Evolutionary conservation across 2,329 filamentous ascomycete species (phyloP).

Genomic region (Fusarium domesticum): DNA sequence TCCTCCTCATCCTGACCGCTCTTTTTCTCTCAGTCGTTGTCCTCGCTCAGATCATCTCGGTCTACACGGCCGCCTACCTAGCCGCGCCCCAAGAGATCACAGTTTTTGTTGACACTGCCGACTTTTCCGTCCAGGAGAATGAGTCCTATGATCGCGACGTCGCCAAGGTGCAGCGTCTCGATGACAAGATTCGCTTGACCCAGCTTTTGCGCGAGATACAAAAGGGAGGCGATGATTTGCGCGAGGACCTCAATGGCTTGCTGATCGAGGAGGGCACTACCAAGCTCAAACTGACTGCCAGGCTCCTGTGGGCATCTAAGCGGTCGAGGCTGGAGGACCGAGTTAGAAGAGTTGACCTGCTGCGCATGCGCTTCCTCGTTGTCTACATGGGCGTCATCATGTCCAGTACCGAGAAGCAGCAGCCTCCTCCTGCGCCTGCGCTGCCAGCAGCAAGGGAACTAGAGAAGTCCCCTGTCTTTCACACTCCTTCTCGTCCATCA

Average conservation of each 20-base stretch:
- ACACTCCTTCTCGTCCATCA: conserved; percentile 31
- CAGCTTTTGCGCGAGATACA: conserved; percentile 61
- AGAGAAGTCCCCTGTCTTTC: conserved; percentile 35
- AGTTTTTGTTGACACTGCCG: conserved; percentile 57
- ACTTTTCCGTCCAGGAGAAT: conserved; percentile 62
- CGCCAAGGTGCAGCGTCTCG: conserved; percentile 53
- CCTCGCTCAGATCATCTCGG: conserved; percentile 49
- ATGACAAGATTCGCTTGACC: conserved; percentile 60
- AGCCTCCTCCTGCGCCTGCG: conserved; percentile 31
- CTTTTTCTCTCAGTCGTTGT: conserved; percentile 55
- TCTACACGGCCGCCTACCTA: conserved; percentile 55
- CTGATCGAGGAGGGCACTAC: conserved; percentile 45
- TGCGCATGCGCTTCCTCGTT: conserved; percentile 63
- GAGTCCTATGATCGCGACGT: conserved; percentile 62
- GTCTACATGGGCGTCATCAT: conserved; percentile 60
- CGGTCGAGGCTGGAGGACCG: conserved; percentile 54
- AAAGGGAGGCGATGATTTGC: conserved; percentile 56
- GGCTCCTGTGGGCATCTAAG: conserved; percentile 58
- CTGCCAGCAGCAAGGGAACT: conserved; percentile 33
- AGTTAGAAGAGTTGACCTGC: conserved; percentile 56
- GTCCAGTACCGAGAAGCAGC: conserved; percentile 35
- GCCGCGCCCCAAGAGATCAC: conserved; percentile 57
- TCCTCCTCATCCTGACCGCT: conserved; percentile 57
- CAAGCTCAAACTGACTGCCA: conserved; percentile 46
- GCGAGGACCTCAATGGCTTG: conserved; percentile 56